Evolutionary conservation across 2,329 filamentous ascomycete species (phyloP), one percentile per base, ranked within the genome.

Genomic region (Fusarium decemcellulare): DNA sequence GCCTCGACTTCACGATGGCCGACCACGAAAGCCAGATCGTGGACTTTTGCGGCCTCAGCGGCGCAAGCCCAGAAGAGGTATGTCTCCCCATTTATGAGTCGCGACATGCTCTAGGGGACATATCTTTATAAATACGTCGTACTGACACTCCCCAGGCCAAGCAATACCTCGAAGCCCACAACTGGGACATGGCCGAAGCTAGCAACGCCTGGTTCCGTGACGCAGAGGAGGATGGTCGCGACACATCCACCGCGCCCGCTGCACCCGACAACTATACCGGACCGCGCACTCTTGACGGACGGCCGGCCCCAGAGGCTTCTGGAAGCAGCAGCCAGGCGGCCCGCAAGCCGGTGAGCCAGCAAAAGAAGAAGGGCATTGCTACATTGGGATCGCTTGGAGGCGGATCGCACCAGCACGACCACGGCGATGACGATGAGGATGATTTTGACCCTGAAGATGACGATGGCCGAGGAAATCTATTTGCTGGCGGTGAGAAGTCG

Each of bases 401-500:
- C 18, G 82, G 81, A 39, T 72, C 73, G 9, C 81, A 87, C 67
- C 83, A 80, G 15, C 82, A 88, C 50, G 84, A 87, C 52, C 83
- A 90, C 56, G 85, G 86, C 16, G 87, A 89, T 54, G 87, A 91
- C n/a, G 85, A 87, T 5, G 87, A 90, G 15, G 83, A 88, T n/a
- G 83, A 86, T 8, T 82, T 86, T 27, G 83, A 86, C 2, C 82
- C 86, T 2, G 85, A 91, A 2, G 87, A 90, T 30, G 84, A 88
- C 37, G 86, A 89, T 67, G 84, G 85, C 29, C 84, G 85, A 8
- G 83, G 90, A 65, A 92, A 96, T 75, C 83, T 95, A 67, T 96
- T 95, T 79, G 91, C 93, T 18, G 93, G 93, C 54, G 93, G 93
- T 36, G 93, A 95, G 81, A 96, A 96, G 85, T 95, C 93, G 32